Base-by-base conservation (phyloP, 768 basidiomycete genomes). In the Candolleomyces aberdarensis region DNA sequence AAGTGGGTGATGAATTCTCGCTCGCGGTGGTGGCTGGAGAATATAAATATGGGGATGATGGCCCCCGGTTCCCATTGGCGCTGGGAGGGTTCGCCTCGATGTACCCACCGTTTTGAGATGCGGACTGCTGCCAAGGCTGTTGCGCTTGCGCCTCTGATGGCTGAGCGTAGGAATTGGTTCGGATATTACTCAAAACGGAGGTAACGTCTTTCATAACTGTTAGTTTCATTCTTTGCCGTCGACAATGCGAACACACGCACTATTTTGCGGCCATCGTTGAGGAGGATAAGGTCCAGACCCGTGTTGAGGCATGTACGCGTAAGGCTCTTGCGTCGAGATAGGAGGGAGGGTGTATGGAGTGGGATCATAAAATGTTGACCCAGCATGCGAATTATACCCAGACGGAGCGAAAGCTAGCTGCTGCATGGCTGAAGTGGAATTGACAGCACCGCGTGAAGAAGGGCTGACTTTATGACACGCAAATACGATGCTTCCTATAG, bases 391-490 rank as follows among this genome's bases (percentile, higher is more conserved):
- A 64, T 70, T 70, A 67, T 79, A 80, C 63, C 56, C 67, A 43
- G 74, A 58, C 56, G 74, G 61, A 67, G 69, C 72, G 71, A 81
- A 82, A 62, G 75, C 75, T 61, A 81, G 70, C 67, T 78, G 79
- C 61, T 80, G 78, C 78, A 82, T 80, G 52, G 75, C 71, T 69
- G 76, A 62, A 59, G 71, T 63, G 61, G 79, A 57, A 68, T 73
- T 74, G 70, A 75, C 62, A 65, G 75, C 64, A 69, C 70, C 75
- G 70, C 76, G 79, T 70, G 75, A 71, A 63, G 76, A 72, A 65
- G 78, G 68, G 72, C 76, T 78, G 65, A 86, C 79, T 74, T 86
- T 85, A 76, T 89, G 87, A 77, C 86, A 89, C 51, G 87, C 86
- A 71, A 89, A 88, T 68, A 88, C 88, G 66, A 89, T 82, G 68